Conservation (phyloP, 2,329 filamentous ascomycete species). For the Thelonectria olida region DNA sequence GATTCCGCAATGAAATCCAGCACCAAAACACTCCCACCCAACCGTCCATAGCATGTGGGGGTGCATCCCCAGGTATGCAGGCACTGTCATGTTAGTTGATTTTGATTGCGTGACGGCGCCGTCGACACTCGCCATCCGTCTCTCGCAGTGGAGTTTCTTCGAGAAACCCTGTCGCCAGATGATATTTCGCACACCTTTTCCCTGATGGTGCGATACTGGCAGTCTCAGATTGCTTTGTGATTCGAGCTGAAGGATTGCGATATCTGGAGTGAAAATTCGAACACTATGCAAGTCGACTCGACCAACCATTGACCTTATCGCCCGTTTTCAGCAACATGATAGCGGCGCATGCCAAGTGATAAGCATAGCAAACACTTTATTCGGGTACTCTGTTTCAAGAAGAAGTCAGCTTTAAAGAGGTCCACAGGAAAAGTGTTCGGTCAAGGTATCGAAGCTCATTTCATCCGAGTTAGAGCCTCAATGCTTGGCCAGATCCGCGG, state of each 20-base stretch:
- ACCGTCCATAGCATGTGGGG: background rate
- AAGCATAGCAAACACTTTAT: too few relatives aligned
- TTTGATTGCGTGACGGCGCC: background rate
- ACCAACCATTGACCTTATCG: too few relatives aligned
- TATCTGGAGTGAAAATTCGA: background rate
- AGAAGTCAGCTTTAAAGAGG: too few relatives aligned
- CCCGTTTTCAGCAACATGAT: too few relatives aligned
- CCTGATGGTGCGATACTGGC: background rate
- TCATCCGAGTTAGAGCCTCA: too few relatives aligned
- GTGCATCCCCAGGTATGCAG: background rate
- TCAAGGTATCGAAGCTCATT: too few relatives aligned
- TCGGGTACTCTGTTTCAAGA: too few relatives aligned
- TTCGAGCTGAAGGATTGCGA: background rate
- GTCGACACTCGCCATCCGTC: background rate
- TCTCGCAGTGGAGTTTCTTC: background rate
- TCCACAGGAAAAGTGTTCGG: too few relatives aligned
- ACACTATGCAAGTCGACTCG: background rate
- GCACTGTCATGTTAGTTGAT: background rate
- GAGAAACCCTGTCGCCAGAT: background rate
- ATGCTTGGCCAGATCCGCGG: too few relatives aligned
- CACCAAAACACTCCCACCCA: background rate
- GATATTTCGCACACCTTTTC: background rate
- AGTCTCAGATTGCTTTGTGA: background rate
- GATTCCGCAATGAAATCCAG: background rate
- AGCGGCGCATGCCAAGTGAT: background rate